Conservation (phyloP, 2,329 filamentous ascomycete genomes). For the Aspergillus bombycis region DNA sequence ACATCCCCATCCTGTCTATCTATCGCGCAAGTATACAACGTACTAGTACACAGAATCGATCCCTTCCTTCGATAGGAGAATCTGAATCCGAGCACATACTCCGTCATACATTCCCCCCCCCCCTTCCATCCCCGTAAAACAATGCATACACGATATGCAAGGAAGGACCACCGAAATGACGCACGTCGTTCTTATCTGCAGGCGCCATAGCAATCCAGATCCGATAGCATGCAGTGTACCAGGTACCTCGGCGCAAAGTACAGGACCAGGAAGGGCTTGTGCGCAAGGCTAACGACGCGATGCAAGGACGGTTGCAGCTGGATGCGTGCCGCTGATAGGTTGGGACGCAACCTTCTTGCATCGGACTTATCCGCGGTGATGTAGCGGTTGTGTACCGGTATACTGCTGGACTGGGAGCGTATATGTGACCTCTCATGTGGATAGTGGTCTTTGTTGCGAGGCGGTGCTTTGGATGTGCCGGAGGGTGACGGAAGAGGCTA, state of each 20-base stretch:
- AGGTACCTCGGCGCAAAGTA: background rate
- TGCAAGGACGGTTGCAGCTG: slow-evolving; percentile 9
- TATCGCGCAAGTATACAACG: too few species aligned
- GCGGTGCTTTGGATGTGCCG: background rate
- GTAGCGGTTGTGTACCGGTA: background rate
- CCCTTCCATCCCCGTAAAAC: too few species aligned
- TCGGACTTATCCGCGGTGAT: slow-evolving; percentile 2
- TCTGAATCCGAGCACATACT: too few species aligned
- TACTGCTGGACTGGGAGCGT: background rate
- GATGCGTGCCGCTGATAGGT: slow-evolving; percentile 6
- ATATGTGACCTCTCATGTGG: background rate
- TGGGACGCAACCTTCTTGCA: background rate
- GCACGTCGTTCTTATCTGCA: background rate
- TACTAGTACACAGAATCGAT: background rate
- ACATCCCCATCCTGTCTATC: too few species aligned
- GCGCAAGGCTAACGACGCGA: slow-evolving; percentile 4
- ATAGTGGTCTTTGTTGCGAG: background rate
- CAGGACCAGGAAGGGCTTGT: slow-evolving; percentile 1
- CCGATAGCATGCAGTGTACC: background rate
- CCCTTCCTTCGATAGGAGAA: background rate
- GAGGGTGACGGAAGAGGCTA: too few species aligned
- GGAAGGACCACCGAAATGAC: background rate
- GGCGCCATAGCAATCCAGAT: background rate
- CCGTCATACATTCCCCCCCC: background rate
- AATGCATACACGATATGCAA: background rate